Evolutionary conservation across 2,329 filamentous ascomycete genomes (phyloP).

Genomic region (Diaporthe sp.): DNA sequence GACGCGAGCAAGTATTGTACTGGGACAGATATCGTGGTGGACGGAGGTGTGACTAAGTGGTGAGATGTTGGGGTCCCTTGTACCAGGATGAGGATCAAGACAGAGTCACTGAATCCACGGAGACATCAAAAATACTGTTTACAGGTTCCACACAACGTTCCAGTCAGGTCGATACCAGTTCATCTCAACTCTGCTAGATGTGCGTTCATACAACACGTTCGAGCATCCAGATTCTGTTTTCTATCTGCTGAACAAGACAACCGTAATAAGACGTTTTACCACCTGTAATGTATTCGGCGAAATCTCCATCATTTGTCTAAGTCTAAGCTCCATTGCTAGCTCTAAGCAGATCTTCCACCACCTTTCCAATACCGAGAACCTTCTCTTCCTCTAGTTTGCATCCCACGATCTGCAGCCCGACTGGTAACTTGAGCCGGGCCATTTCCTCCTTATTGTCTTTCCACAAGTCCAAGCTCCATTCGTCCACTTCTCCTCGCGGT

Average conservation of each 20-base stretch:
- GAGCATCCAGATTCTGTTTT: background rate
- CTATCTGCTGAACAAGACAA: background rate
- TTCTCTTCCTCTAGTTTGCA: conserved; percentile 68
- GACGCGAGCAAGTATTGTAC: conserved; percentile 60
- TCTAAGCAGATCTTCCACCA: conserved; percentile 51
- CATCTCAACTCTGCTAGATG: background rate
- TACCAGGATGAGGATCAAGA: background rate
- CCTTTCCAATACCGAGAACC: conserved; percentile 59
- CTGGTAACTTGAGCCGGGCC: conserved; percentile 56
- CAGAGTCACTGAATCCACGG: background rate
- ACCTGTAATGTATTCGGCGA: background rate
- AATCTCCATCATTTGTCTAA: background rate
- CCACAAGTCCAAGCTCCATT: conserved; percentile 65
- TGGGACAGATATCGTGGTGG: conserved; percentile 60
- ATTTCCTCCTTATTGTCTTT: conserved; percentile 55
- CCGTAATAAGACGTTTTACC: background rate
- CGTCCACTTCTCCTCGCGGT: conserved; percentile 64
- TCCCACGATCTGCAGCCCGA: conserved; percentile 67
- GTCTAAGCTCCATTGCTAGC: background rate
- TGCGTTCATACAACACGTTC: background rate
- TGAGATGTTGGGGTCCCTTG: conserved; percentile 39
- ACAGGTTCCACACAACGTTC: background rate
- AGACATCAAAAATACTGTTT: background rate
- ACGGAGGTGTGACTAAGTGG: conserved; percentile 59
- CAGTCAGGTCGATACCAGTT: too few relatives aligned